Evolutionary conservation across 2,329 filamentous ascomycete species (phyloP).

Genomic region (Dothideomycetes sp.): DNA sequence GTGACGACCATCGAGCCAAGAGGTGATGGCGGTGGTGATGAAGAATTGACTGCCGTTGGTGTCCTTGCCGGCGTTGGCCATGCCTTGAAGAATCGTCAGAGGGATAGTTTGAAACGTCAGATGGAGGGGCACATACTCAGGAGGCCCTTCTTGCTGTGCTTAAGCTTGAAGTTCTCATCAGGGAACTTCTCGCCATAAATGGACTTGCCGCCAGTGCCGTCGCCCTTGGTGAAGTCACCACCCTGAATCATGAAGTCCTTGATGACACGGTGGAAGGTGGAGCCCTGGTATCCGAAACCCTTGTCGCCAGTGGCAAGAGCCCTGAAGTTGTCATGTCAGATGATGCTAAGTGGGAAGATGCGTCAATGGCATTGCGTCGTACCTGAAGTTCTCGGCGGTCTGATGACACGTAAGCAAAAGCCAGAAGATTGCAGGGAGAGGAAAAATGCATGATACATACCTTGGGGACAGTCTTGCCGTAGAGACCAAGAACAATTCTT

Average conservation of each 20-base stretch:
- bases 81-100: conserved; percentile 37
- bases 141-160: conserved; percentile 75
- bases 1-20: conserved; percentile 74
- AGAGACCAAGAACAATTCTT: conserved; percentile 71
- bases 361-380: background rate
- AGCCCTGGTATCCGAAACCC: conserved; percentile 74
- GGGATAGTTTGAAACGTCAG: background rate
- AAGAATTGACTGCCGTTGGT: conserved; percentile 89
- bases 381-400: conserved; percentile 64
- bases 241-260: conserved; percentile 89
- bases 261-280: conserved; percentile 82
- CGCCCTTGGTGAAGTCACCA: conserved; percentile 75
- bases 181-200: conserved; percentile 79
- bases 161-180: conserved; percentile 93
- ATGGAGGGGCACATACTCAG: conserved; percentile 44
- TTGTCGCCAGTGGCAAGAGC: conserved; percentile 78
- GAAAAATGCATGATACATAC: conserved; percentile 28
- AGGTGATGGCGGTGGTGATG: conserved; percentile 74
- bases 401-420: conserved; percentile 21
- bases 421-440: background rate
- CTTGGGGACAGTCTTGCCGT: conserved; percentile 79
- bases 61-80: conserved; percentile 51
- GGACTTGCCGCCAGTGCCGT: conserved; percentile 77
- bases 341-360: too few species aligned
- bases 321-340: conserved; percentile 53